Base-by-base conservation (phyloP, 1,284 basidiomycete species). In the Phaffia rhodozyma region DNA sequence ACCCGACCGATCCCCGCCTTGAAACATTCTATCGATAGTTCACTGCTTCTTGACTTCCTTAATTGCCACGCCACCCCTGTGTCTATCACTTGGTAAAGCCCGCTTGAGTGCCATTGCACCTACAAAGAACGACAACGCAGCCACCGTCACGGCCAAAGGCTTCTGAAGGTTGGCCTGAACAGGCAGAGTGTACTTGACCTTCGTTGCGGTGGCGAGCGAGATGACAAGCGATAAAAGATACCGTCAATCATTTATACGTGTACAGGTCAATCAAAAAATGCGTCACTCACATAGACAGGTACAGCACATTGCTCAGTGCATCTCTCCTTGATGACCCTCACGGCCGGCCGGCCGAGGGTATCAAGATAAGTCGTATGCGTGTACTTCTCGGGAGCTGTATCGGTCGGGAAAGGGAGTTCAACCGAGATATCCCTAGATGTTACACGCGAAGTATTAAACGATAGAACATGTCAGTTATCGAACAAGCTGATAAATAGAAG, bases 361-460 rank as follows among this genome's bases (percentile, higher is more conserved):
- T 98, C 94, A 50, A 98, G 84, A 76, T 96, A 98, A 7, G 90
- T 89, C 68, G 84, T 83, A 72, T 89, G 86, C 16, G 81, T 85
- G 11, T 81, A 81, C 62, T 83, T 77, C 55, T 75, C 76, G 69
- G 83, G 83, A 32, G 54, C 30, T 58, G 79, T 77, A 67, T 85
- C 76, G 7, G 89, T 81, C 1, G 84, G 78, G 79, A 94, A 97
- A 1, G 94, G 92, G 3, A 85, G 77, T 60, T 78, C 79, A 65
- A 90, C 83, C 67, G 86, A 80, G 68, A 93, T 79, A 70, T 93
- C 84, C 61, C 90, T 94, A 68, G 13, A 43, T 11, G 13, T 7
- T 16, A 7, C 13, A 43, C 13, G 38, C 38, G 20, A 6, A 18
- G 21, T 11, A 18, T 20, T 2, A 34, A 18, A 43, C 20, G 9